phyloP scores from a whole-genome alignment of 345 rosid species.

The Combretum micranthum region DNA sequence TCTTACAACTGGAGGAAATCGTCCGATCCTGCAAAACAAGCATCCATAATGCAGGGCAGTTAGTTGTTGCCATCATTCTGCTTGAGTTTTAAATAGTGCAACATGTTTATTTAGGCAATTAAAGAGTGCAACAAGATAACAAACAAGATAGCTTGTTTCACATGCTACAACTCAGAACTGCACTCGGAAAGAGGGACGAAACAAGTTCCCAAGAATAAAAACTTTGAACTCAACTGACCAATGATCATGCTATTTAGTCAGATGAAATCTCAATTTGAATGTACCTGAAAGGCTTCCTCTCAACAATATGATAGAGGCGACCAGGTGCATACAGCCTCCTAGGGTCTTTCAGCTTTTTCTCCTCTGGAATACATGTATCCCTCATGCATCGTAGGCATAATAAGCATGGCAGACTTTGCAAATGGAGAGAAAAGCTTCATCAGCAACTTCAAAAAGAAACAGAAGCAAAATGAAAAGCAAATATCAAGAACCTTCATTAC shows the following conservation, averaged over 20 bases:
- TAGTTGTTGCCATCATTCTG: background rate
- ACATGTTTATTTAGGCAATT: background rate
- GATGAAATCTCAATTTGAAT: background rate
- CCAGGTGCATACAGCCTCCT: conserved; percentile 97
- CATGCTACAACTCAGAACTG: no score
- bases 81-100: background rate
- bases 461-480: background rate
- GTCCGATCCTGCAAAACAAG: conserved; percentile 51
- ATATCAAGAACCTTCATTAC: background rate
- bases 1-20: conserved; percentile 83
- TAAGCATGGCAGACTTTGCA: conserved; percentile 79
- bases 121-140: no score
- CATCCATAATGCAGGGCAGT: background rate
- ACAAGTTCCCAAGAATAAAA: no score
- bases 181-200: no score
- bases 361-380: conserved; percentile 87
- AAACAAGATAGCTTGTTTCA: no score
- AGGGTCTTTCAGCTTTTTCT: conserved; percentile 85
- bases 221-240: no score
- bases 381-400: conserved; percentile 82
- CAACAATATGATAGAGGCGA: conserved; percentile 94
- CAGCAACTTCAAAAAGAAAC: conserved; percentile 1
- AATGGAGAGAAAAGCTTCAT: conserved; percentile 10
- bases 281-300: conserved; percentile 83
- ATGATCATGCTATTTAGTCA: background rate